Conservation (phyloP, 768 basidiomycete species). For the Leucosporidium yakuticum region DNA sequence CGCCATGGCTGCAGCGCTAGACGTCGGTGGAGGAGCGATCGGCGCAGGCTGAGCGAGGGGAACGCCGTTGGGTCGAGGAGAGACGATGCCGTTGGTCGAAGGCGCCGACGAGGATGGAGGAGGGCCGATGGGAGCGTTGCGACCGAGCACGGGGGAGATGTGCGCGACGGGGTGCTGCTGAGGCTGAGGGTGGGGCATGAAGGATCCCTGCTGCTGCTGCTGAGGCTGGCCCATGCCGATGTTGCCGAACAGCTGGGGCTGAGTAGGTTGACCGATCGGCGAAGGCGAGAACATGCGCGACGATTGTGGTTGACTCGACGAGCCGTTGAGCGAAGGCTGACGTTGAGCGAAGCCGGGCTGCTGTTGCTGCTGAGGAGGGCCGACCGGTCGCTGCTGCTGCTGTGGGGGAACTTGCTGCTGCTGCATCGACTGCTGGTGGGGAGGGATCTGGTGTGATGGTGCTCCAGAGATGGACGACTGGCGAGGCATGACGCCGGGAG, state of each 20-base stretch:
- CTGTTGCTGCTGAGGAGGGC: slow-evolving; percentile 12
- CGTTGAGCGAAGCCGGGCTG: slow-evolving; percentile 31
- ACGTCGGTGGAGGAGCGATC: slow-evolving; percentile 12
- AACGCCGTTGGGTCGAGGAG: slow-evolving; percentile 4
- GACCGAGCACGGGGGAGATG: slow-evolving; percentile 19
- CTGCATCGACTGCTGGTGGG: slow-evolving; percentile 1
- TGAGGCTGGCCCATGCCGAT: slow-evolving; percentile 15
- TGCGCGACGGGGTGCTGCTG: slow-evolving; percentile 10
- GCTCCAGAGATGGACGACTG: slow-evolving; percentile 12
- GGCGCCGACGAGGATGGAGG: slow-evolving; percentile 8
- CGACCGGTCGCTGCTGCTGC: slow-evolving; percentile 1
- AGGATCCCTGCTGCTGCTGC: slow-evolving; percentile 9
- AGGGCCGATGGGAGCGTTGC: slow-evolving; percentile 17
- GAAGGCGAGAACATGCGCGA: slow-evolving; percentile 32
- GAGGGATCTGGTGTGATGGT: not conserved
- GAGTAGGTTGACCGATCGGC: not conserved
- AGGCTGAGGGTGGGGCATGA: slow-evolving; percentile 18
- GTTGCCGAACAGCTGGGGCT: not conserved
- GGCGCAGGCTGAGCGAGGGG: not conserved
- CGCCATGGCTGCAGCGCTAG: not conserved
- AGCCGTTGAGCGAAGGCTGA: slow-evolving; percentile 18
- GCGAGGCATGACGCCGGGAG: slow-evolving; percentile 26
- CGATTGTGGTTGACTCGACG: not conserved
- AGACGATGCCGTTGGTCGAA: not conserved
- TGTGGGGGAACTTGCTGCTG: slow-evolving; percentile 10